Evolutionary conservation across 495 filamentous ascomycete genomes (phyloP).

Genomic region (Aspergillus avenaceus): DNA sequence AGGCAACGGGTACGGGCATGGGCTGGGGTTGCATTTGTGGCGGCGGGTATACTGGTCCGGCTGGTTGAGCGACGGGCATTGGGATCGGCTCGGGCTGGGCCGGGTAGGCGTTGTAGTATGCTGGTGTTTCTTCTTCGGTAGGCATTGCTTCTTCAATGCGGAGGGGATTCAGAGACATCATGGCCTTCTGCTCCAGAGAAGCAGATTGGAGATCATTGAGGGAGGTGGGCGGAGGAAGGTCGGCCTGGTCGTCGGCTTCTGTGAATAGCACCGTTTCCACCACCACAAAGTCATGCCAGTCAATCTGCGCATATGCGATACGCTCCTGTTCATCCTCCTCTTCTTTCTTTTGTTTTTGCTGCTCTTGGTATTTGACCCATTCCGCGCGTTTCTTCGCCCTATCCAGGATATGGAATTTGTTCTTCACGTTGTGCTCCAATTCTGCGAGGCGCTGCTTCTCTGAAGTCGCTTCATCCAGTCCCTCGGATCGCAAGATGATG

Average conservation of each 20-base stretch:
- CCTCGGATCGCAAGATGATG: conserved; percentile 64
- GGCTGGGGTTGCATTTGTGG: conserved; percentile 32
- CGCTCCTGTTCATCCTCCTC: conserved; percentile 83
- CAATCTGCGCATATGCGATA: conserved; percentile 82
- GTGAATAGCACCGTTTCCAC: conserved; percentile 95
- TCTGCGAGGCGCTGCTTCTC: conserved; percentile 68
- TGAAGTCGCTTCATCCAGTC: conserved; percentile 62
- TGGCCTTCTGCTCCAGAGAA: conserved; percentile 90
- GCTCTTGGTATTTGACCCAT: conserved; percentile 78
- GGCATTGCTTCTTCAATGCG: conserved; percentile 97
- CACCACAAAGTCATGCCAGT: conserved; percentile 97
- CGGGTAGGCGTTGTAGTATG: conserved; percentile 52
- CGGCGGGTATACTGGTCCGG: conserved; percentile 31
- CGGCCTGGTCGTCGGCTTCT: conserved; percentile 79
- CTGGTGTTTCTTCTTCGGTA: conserved; percentile 60
- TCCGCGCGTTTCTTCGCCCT: conserved; percentile 80
- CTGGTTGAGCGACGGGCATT: conserved; percentile 16
- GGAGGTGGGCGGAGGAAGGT: conserved; percentile 84
- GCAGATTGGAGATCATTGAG: conserved; percentile 88
- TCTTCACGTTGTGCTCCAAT: conserved; percentile 68
- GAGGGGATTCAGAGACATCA: conserved; percentile 75
- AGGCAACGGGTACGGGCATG: conserved; percentile 17
- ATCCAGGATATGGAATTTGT: conserved; percentile 76
- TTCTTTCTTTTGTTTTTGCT: conserved; percentile 84
- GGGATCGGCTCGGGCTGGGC: conserved; percentile 23